phyloP scores from a whole-genome alignment of 176 grass and related monocot genomes.

The Tuctoria greenei region DNA sequence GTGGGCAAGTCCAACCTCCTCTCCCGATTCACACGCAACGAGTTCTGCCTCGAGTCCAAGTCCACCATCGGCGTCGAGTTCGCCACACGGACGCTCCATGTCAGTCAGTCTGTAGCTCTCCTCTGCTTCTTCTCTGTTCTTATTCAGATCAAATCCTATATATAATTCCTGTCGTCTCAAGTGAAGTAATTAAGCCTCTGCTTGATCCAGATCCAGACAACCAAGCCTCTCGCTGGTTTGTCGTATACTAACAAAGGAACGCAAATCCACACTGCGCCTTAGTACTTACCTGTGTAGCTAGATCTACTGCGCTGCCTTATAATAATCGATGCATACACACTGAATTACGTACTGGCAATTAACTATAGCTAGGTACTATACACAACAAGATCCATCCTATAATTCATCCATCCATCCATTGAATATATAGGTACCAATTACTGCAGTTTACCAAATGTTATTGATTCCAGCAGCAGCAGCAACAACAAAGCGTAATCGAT shows the following conservation, averaged over 20 bases:
- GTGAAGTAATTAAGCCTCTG: background rate
- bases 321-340: background rate
- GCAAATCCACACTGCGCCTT: background rate
- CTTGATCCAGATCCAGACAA: background rate
- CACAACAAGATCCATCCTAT: too few species aligned
- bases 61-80: slow-evolving; percentile 99
- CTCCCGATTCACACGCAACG: slow-evolving; percentile 88
- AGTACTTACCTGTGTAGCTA: background rate
- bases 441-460: background rate
- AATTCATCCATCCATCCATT: background rate
- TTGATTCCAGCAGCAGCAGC: background rate
- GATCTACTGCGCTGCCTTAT: background rate
- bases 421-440: background rate
- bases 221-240: background rate
- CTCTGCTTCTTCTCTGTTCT: background rate
- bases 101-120: background rate
- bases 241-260: background rate
- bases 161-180: background rate
- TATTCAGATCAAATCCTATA: background rate
- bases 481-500: background rate
- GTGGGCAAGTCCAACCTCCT: slow-evolving; percentile 85
- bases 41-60: slow-evolving; percentile 96
- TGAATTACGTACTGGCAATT: background rate
- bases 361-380: too few species aligned
- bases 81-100: slow-evolving; percentile 59